phyloP scores from a whole-genome alignment of 176 grass and related monocot genomes.

The Neostapfia colusana region DNA sequence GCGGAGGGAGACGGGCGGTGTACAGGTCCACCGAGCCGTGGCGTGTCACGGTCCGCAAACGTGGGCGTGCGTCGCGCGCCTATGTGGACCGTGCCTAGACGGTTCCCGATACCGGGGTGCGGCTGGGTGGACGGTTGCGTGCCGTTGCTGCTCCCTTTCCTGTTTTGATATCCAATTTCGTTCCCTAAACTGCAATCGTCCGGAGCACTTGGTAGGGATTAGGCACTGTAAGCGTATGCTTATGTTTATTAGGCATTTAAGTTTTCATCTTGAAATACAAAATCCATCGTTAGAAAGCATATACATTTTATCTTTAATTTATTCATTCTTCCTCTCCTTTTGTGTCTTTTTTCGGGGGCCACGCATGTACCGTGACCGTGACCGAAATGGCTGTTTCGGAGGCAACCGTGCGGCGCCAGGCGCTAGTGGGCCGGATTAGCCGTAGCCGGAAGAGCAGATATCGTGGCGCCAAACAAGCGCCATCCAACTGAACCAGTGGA shows the following conservation, averaged over 20 bases:
- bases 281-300: background rate
- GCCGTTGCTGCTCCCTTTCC: no score
- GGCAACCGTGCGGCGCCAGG: constrained; percentile 10
- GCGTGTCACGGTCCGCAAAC: no score
- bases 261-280: background rate
- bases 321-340: background rate
- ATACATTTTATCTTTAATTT: background rate
- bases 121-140: no score
- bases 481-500: constrained; percentile 55
- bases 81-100: constrained; percentile 1
- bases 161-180: no score
- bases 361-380: background rate
- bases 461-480: constrained; percentile 28
- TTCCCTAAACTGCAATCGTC: no score
- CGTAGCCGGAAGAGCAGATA: constrained; percentile 32
- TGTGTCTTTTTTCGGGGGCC: background rate
- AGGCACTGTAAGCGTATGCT: no score
- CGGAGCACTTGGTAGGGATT: no score
- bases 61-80: background rate
- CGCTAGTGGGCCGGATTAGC: background rate
- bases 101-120: background rate
- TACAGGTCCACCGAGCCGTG: background rate
- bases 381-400: constrained; percentile 23
- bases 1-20: background rate
- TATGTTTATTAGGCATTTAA: background rate